Evolutionary conservation across 768 basidiomycete genomes (phyloP).

Genomic region (Leccinum longicurvipes): DNA sequence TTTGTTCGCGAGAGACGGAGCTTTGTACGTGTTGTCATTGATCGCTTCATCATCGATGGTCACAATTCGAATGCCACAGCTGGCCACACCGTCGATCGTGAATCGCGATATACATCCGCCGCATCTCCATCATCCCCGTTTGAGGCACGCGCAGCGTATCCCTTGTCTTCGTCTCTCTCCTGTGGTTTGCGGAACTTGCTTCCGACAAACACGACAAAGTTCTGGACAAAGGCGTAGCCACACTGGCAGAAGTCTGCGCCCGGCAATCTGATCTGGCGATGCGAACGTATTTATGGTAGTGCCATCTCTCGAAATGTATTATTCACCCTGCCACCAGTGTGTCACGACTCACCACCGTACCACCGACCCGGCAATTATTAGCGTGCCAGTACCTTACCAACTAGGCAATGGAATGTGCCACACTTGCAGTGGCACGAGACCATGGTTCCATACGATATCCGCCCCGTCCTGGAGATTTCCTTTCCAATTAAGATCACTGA

Average conservation of each 20-base stretch:
- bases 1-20: constrained; percentile 36
- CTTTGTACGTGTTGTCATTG: constrained; percentile 27
- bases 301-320: constrained; percentile 5
- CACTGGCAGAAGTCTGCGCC: no score
- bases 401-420: not conserved
- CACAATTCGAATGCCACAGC: not conserved
- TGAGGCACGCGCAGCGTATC: constrained; percentile 21
- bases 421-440: not conserved
- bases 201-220: not conserved
- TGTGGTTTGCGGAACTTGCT: not conserved
- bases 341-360: not conserved
- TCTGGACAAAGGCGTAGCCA: not conserved
- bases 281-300: not conserved
- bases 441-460: not conserved
- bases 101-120: not conserved
- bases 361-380: not conserved
- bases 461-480: not conserved
- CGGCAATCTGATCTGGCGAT: constrained; percentile 15
- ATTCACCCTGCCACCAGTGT: constrained; percentile 1
- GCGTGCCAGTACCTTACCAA: not conserved
- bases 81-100: constrained; percentile 28
- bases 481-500: not conserved
- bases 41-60: not conserved
- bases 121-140: constrained; percentile 13
- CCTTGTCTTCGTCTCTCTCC: not conserved